Evolutionary conservation across 1,284 basidiomycete genomes (phyloP), one percentile per base, ranked within the genome.

Genomic region (Malassezia arunalokei): DNA sequence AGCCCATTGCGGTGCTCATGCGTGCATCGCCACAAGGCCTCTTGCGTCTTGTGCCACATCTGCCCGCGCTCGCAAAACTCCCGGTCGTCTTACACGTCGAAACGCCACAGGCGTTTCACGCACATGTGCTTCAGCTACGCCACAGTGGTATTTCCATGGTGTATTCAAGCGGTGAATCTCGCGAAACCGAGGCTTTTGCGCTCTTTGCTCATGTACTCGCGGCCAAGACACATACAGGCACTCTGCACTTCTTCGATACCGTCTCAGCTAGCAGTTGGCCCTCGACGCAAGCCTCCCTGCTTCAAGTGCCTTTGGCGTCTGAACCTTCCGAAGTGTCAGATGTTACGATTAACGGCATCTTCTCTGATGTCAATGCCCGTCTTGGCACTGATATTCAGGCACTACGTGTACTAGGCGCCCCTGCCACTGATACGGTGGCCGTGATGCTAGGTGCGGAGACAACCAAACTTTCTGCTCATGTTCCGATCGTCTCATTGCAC

Each of bases 161-260:
- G 42, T 77, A 84, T 73, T 84, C 83, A 5, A 76, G 79, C 49
- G 74, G 80, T 3, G 80, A 77, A 2, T 74, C 80, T 2, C 80
- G 83, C 66, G 79, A 84, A 61, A 83, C 83, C 2, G 82, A 85
- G 64, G 83, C 85, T 66, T 79, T 85, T 63, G 81, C 82, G 9
- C 73, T 86, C 14, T 76, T 86, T n/a, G 83, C 83, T 24, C 79
- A 82, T 49, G 79, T 80, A 43, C 75, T 87, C 39, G 83, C 85
- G 3, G 76, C 77, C 46, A 75, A 78, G 8, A 77, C 81, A 59
- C 77, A 77, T 50, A 79, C 78, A 46, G 78, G 80, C 2, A 87
- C 92, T 14, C 78, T 92, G 46, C 89, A 95, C 71, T 83, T 82
- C 40, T 90, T 89, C 71, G 81, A 84, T 35, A 58, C 59, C 14